phyloP scores from a whole-genome alignment of 2,329 filamentous ascomycete species.

The Pyricularia pennisetigena region DNA sequence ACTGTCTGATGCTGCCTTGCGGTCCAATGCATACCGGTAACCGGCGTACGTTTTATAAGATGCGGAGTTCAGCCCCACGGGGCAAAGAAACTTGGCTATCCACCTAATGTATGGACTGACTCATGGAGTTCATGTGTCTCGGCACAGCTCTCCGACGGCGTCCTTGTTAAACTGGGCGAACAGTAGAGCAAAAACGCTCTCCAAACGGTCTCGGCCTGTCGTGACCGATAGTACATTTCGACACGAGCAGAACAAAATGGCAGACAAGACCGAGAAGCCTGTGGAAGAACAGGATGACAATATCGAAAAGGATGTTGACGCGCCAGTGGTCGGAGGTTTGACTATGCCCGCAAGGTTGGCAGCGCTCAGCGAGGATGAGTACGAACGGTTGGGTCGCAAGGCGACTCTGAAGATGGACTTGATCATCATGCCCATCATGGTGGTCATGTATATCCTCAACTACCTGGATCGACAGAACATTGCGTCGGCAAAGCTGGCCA shows the following conservation, averaged over 20 bases:
- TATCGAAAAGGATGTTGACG: constrained; percentile 1
- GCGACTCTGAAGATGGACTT: constrained; percentile 16
- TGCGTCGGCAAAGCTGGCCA: constrained; percentile 20
- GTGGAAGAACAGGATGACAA: constrained; percentile 3
- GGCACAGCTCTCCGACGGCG: background rate
- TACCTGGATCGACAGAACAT: constrained; percentile 21
- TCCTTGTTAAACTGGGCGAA: background rate
- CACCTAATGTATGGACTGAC: background rate
- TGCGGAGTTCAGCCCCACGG: background rate
- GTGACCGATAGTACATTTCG: background rate
- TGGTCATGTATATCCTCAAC: constrained; percentile 18
- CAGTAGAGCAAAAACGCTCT: background rate
- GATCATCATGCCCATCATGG: constrained; percentile 15
- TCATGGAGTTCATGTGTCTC: background rate
- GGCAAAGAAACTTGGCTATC: background rate
- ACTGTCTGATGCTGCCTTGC: background rate
- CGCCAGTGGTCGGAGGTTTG: background rate
- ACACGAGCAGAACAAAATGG: background rate
- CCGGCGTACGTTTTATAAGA: background rate
- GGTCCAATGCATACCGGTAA: background rate
- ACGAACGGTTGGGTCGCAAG: constrained; percentile 9
- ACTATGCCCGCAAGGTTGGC: constrained; percentile 6
- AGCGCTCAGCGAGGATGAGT: constrained; percentile 6
- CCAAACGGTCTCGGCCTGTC: too few species aligned
- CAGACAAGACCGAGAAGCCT: background rate